These are phyloP conservation scores for Boletus rubroflammeus DNA, from an alignment of 768 basidiomycete genomes.

Conservation along the genomic window DNA sequence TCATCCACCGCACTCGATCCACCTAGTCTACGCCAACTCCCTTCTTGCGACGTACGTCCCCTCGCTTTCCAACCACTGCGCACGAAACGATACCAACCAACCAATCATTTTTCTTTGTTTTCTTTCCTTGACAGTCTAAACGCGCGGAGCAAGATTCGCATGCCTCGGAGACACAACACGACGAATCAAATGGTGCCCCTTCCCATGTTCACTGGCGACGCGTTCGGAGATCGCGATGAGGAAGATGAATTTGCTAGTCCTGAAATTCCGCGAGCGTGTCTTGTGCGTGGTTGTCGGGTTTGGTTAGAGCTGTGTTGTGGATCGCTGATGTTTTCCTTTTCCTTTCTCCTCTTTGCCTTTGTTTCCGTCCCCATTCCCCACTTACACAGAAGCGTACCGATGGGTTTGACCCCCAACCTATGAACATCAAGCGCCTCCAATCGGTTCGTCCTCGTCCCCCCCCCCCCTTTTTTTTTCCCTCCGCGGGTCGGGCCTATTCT, in stretches of 20 bases:
- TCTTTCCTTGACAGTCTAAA: constrained; percentile 15
- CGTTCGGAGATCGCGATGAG: background rate
- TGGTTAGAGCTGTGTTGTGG: background rate
- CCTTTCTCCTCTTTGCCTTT: background rate
- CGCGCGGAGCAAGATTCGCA: constrained; percentile 11
- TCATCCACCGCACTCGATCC: background rate
- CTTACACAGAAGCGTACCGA: constrained; percentile 4
- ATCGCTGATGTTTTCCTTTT: background rate
- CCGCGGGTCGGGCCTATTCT: background rate
- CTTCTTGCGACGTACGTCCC: constrained; percentile 23
- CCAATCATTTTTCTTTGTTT: too few species aligned
- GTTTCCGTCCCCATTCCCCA: background rate
- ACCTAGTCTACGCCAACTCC: constrained; percentile 25
- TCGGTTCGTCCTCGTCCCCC: constrained; percentile 9
- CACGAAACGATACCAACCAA: background rate
- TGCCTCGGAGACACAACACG: background rate
- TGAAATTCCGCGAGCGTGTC: background rate
- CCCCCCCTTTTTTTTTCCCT: too few species aligned
- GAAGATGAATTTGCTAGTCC: background rate
- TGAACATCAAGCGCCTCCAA: background rate
- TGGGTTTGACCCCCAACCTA: background rate
- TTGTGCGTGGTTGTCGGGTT: background rate
- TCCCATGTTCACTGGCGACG: background rate
- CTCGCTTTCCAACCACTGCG: background rate
- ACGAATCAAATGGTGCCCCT: constrained; percentile 2